Percentiles rank a stretch among this genome's conserved stretches.
phyloP scores from a whole-genome alignment of 2,329 filamentous ascomycete genomes.

The Aspergillus udagawae region DNA sequence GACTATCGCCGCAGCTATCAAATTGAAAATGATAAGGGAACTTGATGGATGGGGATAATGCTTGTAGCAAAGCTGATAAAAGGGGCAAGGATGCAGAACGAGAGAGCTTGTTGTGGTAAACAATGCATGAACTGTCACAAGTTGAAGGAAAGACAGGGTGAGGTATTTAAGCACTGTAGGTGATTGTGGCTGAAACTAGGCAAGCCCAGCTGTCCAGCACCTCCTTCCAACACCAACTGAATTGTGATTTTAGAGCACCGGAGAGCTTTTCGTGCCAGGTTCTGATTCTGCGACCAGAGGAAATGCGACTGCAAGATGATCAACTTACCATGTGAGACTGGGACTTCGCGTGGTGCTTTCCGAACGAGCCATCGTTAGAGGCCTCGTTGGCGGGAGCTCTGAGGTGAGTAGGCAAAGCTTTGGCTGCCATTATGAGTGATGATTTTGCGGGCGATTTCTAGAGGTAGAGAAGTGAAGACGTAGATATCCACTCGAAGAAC shows the following conservation, averaged over 20 bases:
- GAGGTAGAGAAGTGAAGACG: neutral
- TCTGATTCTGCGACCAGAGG: neutral
- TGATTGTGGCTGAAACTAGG: neutral
- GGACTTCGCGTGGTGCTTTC: constrained; percentile 53
- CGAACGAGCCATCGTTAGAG: constrained; percentile 32
- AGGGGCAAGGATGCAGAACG: neutral
- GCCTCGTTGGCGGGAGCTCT: constrained; percentile 54
- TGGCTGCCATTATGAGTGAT: constrained; percentile 61
- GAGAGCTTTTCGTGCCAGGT: neutral
- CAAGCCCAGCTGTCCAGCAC: neutral
- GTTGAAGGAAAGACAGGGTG: neutral
- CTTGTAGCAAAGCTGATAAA: neutral
- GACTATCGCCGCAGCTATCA: neutral
- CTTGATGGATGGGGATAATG: neutral
- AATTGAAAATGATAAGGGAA: neutral
- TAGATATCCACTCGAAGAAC: neutral
- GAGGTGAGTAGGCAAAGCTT: constrained; percentile 78
- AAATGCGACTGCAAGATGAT: neutral
- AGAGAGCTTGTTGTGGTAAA: neutral
- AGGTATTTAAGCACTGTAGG: neutral
- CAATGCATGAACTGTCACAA: neutral
- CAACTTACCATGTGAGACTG: constrained; percentile 54
- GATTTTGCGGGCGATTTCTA: neutral
- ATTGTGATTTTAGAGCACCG: neutral
- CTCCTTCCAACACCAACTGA: neutral